Percentiles rank a stretch among this genome's conserved stretches.
Conservation (phyloP, 768 basidiomycete genomes). For the Crucibulum laeve region DNA sequence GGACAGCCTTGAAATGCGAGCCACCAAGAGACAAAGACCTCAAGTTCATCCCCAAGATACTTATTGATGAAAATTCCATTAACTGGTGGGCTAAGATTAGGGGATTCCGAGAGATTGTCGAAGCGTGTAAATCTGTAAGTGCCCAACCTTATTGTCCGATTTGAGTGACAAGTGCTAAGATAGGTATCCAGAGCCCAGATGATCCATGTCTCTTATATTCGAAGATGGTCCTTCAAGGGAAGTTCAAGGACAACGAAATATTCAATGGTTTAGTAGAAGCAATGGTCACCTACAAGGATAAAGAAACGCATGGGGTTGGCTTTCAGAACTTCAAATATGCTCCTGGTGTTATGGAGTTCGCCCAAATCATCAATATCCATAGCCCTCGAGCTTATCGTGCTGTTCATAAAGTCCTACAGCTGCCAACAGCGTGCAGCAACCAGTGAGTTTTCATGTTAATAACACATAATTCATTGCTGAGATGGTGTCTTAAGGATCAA, state of each 20-base stretch:
- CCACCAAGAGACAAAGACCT: too few species aligned
- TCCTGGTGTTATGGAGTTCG: conserved; percentile 15
- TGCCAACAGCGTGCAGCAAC: not conserved
- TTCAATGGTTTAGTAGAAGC: conserved; percentile 19
- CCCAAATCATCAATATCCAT: conserved; percentile 11
- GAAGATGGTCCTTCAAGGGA: too few species aligned
- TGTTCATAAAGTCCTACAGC: conserved; percentile 7
- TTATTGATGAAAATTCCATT: too few species aligned
- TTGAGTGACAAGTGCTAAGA: too few species aligned
- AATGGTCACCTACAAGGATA: conserved; percentile 10
- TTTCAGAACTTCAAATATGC: conserved; percentile 23
- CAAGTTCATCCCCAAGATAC: too few species aligned
- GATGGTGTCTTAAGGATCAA: conserved; percentile 1
- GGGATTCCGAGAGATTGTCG: too few species aligned
- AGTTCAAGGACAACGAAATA: conserved; percentile 11
- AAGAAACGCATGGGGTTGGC: conserved; percentile 14
- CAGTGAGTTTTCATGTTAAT: not conserved
- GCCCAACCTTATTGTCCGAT: too few species aligned
- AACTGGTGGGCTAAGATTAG: too few species aligned
- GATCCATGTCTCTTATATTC: too few species aligned
- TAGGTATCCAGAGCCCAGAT: too few species aligned
- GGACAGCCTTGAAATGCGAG: too few species aligned
- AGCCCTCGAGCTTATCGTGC: conserved; percentile 14
- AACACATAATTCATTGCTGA: not conserved
- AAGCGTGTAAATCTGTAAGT: too few species aligned